phyloP scores from a whole-genome alignment of 202 grass and related monocot genomes.

The Carex sylvatica region DNA sequence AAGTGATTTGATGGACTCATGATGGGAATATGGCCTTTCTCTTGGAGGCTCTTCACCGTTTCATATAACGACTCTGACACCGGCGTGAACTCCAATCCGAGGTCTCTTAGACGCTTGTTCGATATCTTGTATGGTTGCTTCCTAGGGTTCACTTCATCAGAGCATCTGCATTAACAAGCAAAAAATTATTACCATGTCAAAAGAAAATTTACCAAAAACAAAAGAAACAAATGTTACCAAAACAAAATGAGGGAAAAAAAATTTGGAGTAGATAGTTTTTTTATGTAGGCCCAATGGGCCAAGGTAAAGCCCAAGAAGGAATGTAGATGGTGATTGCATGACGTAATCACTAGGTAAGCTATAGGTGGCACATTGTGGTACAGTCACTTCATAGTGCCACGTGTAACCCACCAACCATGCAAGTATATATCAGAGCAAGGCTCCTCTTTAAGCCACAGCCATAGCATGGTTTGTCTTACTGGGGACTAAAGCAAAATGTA shows the following conservation, averaged over 20 bases:
- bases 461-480: background rate
- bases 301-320: background rate
- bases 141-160: constrained; percentile 67
- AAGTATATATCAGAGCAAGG: background rate
- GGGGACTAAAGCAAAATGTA: background rate
- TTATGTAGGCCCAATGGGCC: background rate
- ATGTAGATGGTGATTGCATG: constrained; percentile 8
- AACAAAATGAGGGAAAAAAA: background rate
- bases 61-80: constrained; percentile 61
- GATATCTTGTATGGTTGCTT: constrained; percentile 79
- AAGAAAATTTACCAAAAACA: background rate
- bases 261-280: background rate
- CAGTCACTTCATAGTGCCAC: background rate
- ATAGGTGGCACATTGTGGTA: background rate
- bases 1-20: constrained; percentile 33
- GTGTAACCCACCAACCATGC: background rate
- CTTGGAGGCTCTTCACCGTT: constrained; percentile 79
- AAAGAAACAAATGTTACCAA: background rate
- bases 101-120: constrained; percentile 62
- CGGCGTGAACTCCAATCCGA: constrained; percentile 60
- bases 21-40: constrained; percentile 67
- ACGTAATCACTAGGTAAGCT: background rate
- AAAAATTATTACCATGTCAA: background rate
- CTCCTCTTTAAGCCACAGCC: background rate
- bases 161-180: constrained; percentile 48